phyloP scores from a whole-genome alignment of 257 asterid genomes.

The Ilex asprella region DNA sequence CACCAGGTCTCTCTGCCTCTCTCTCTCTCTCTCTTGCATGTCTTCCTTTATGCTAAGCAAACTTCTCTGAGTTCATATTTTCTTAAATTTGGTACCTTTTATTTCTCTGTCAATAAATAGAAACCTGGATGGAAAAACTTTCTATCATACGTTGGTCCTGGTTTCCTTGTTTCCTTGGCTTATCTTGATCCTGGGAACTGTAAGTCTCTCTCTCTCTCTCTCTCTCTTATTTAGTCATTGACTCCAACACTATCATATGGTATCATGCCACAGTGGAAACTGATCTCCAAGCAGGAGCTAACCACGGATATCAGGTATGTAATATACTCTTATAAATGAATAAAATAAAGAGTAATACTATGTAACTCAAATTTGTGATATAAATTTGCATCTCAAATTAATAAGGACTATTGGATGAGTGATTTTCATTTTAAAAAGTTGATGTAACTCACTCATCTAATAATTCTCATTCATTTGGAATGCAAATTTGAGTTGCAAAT shows the following conservation, averaged over 20 bases:
- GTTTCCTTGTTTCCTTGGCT: slow-evolving; percentile 85
- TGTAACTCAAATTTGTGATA: no score
- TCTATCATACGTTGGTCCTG: slow-evolving; percentile 73
- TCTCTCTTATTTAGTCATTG: neutral
- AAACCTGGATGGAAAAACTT: slow-evolving; percentile 81
- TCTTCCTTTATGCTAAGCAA: no score
- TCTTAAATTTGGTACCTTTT: neutral
- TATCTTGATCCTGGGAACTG: slow-evolving; percentile 94
- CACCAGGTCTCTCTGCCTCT: slow-evolving; percentile 3
- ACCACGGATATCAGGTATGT: slow-evolving; percentile 64
- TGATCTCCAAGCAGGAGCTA: slow-evolving; percentile 92
- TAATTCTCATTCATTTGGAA: no score
- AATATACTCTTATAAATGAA: neutral
- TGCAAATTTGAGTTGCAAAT: no score
- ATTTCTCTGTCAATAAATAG: slow-evolving; percentile 15
- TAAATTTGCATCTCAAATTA: no score
- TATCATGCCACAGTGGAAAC: slow-evolving; percentile 62
- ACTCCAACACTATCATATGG: neutral
- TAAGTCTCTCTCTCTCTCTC: slow-evolving; percentile 17
- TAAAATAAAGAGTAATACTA: no score
- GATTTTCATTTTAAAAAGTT: no score
- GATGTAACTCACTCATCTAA: no score
- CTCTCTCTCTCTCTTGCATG: no score
- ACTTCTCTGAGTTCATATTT: neutral
- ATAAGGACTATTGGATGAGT: no score